These are phyloP conservation scores for Trichoderma koningii DNA, from an alignment of 2,329 filamentous ascomycete genomes.

Conservation along the genomic window DNA sequence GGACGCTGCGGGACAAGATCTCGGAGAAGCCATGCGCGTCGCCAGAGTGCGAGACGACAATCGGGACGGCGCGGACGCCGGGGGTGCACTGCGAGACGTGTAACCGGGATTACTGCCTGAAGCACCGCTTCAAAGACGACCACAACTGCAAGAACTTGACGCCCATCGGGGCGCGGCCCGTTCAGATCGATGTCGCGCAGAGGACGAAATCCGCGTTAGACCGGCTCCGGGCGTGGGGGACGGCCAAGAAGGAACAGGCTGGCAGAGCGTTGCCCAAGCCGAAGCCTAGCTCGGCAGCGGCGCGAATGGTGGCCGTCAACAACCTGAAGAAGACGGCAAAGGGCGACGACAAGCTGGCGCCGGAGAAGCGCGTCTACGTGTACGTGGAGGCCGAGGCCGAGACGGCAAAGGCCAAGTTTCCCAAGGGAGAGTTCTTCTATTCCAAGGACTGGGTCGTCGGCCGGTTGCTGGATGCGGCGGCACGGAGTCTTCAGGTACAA, in stretches of 20 bases:
- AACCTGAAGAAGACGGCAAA: conserved; percentile 84
- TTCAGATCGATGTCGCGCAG: conserved; percentile 55
- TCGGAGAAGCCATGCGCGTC: conserved; percentile 69
- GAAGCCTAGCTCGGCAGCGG: conserved; percentile 63
- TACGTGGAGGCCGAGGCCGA: conserved; percentile 88
- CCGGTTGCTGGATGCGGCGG: conserved; percentile 75
- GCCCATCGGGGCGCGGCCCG: conserved; percentile 54
- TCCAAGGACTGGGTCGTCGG: conserved; percentile 88
- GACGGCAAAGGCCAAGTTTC: conserved; percentile 79
- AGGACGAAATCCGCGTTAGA: conserved; percentile 74
- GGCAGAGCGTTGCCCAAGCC: conserved; percentile 61
- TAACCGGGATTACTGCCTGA: conserved; percentile 74
- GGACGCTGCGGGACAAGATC: conserved; percentile 56
- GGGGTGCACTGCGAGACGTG: conserved; percentile 72
- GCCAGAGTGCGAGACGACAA: conserved; percentile 66
- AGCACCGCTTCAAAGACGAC: conserved; percentile 75
- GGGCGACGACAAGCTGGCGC: conserved; percentile 78
- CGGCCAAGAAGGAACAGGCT: conserved; percentile 68
- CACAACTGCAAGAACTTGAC: conserved; percentile 80
- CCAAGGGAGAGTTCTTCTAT: conserved; percentile 79
- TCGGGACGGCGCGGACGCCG: conserved; percentile 67
- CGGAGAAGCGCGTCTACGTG: conserved; percentile 86
- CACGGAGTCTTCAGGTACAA: conserved; percentile 73
- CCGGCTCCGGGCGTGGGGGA: conserved; percentile 77
- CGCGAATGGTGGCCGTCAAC: conserved; percentile 69